Evolutionary conservation across 805 yeast genomes (phyloP).

Genomic region (Phaffomyces thermotolerans): DNA sequence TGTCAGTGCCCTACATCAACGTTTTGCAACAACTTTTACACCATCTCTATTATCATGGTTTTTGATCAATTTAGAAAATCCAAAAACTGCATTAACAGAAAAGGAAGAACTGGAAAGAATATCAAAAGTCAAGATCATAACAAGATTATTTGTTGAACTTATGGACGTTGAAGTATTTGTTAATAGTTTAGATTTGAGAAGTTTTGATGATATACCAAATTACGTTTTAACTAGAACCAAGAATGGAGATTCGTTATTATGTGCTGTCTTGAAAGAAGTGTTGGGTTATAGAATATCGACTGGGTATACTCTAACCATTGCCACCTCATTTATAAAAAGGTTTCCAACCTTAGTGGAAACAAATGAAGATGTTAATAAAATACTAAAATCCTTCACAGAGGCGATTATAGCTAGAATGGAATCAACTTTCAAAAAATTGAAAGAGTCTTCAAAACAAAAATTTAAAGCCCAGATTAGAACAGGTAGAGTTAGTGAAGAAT

Average conservation of each 20-base stretch:
- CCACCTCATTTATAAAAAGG: constrained; percentile 43
- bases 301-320: constrained; percentile 31
- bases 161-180: constrained; percentile 47
- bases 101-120: constrained; percentile 39
- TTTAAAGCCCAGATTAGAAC: constrained; percentile 55
- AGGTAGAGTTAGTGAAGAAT: constrained; percentile 45
- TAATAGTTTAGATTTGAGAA: constrained; percentile 29
- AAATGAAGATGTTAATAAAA: constrained; percentile 21
- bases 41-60: constrained; percentile 38
- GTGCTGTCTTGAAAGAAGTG: constrained; percentile 38
- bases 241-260: constrained; percentile 33
- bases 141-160: constrained; percentile 52
- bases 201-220: constrained; percentile 37
- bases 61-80: constrained; percentile 33
- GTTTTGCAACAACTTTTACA: constrained; percentile 53
- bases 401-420: constrained; percentile 33
- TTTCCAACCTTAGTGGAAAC: constrained; percentile 31
- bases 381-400: constrained; percentile 37
- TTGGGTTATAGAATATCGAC: constrained; percentile 32
- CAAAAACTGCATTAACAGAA: constrained; percentile 25
- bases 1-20: constrained; percentile 66
- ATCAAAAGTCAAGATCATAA: constrained; percentile 36
- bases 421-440: constrained; percentile 29
- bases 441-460: constrained; percentile 32
- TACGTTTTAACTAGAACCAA: constrained; percentile 31